Percentiles rank a stretch among this genome's conserved stretches.
Conservation (phyloP, 1,284 basidiomycete genomes). For the Clitocybe nebularis region DNA sequence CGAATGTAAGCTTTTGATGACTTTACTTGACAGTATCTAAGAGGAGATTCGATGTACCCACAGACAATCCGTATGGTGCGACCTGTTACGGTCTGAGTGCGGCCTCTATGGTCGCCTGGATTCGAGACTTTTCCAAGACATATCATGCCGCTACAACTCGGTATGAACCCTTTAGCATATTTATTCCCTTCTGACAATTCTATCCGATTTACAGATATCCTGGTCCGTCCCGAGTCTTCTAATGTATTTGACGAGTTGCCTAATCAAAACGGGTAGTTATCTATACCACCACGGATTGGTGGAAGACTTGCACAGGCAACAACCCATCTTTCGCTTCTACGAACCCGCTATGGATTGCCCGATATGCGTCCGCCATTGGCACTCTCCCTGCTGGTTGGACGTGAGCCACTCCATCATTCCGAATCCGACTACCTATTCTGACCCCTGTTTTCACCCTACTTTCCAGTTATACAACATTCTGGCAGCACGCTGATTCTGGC, state of each 20-base stretch:
- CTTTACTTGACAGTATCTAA: not conserved
- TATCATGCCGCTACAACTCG: conserved; percentile 50
- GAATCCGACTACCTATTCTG: not conserved
- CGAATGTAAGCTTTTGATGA: conserved; percentile 36
- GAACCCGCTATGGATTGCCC: conserved; percentile 14
- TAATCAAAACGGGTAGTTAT: conserved; percentile 5
- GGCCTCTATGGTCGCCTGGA: conserved; percentile 58
- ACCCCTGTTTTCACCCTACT: not conserved
- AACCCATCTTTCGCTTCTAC: conserved; percentile 6
- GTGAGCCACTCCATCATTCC: too few relatives aligned
- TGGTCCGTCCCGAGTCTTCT: conserved; percentile 8
- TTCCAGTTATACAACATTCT: conserved; percentile 46
- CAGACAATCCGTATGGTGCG: conserved; percentile 46
- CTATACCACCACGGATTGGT: conserved; percentile 15
- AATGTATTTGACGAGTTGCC: not conserved
- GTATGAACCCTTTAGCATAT: not conserved
- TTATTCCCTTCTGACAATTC: too few relatives aligned
- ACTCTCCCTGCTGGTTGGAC: conserved; percentile 11
- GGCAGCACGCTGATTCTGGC: conserved; percentile 22
- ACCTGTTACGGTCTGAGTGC: conserved; percentile 55
- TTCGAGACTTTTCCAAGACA: conserved; percentile 57
- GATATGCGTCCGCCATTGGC: conserved; percentile 8
- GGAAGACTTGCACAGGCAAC: conserved; percentile 14
- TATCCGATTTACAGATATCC: conserved; percentile 10
- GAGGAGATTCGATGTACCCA: too few relatives aligned